Base-by-base conservation (phyloP, 371 early-diverging fungal species). In the Cokeromyces recurvatus region DNA sequence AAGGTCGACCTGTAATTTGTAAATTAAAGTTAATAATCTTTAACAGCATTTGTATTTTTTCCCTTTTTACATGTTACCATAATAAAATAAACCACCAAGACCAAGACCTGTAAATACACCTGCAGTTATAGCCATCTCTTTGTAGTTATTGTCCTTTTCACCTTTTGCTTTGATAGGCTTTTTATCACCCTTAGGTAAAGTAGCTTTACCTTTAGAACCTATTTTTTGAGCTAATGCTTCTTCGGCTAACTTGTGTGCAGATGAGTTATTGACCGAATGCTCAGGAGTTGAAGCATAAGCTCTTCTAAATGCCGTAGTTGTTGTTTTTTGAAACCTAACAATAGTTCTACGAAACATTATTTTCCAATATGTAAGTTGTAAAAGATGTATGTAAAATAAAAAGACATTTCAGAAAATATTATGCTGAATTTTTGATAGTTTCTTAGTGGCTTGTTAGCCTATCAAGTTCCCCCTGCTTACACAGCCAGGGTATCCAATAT, bases 151-250 rank as follows among this genome's bases (percentile, higher is more conserved):
- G 11, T 47, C 45, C 4, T 46, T 53, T 16, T 61, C 47, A 2
- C 55, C 58, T 31, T 55, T 46, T 1, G 54, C 64, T 55, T 74
- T 77, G 1, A 62, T 57, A 23, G 75, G 78, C 53, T 77, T 77
- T 53, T 68, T 72, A 46, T 74, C 68, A 34, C 78, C 68, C 43
- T 77, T 77, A 25, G 75, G 78, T 7, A 62, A 56, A n/a, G 74
- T 74, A 17, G 73, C 55, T 46, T 55, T 64, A 20, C 48, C 27
- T 15, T 48, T 60, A 12, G 58, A 46, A 23, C 71, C 67, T 14
- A 62, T 58, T 44, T 74, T 74, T 51, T 70, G 66, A 11, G 78
- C 70, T 7, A 77, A 62, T 21, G 62, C 75, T 55, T 77, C 75
- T 31, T 70, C 68, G 21, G 73, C 71, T 12, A 77, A 55, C 21